phyloP scores from a whole-genome alignment of 495 filamentous ascomycete species.

The Tuber magnatum region DNA sequence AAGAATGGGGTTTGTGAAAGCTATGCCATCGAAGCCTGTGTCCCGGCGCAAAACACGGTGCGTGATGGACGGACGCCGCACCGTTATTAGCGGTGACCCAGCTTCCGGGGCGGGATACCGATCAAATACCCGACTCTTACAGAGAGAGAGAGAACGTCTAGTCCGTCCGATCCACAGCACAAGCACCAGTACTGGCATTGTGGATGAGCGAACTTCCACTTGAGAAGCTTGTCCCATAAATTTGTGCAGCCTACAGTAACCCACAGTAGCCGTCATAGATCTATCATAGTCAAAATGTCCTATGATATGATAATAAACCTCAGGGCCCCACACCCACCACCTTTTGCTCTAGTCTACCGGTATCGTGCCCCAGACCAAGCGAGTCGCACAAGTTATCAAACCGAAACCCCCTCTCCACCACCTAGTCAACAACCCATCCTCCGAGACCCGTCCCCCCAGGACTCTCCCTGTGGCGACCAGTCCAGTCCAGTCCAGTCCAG shows the following conservation, averaged over 20 bases:
- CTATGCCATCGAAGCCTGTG: background rate
- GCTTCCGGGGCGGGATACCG: background rate
- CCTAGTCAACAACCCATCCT: background rate
- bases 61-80: background rate
- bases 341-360: no score
- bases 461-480: no score
- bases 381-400: background rate
- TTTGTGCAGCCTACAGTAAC: background rate
- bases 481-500: no score
- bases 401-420: background rate
- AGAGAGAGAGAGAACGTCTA: background rate
- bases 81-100: background rate
- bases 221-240: background rate
- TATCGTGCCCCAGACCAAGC: background rate
- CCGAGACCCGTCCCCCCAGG: background rate
- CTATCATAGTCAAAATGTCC: background rate
- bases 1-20: background rate
- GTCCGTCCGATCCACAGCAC: background rate
- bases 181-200: background rate
- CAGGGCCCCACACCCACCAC: background rate
- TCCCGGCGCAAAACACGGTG: background rate
- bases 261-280: background rate
- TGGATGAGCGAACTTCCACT: background rate
- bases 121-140: background rate
- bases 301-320: background rate